Conservation (phyloP, 2,329 filamentous ascomycete species). For the Amauroascus niger region DNA sequence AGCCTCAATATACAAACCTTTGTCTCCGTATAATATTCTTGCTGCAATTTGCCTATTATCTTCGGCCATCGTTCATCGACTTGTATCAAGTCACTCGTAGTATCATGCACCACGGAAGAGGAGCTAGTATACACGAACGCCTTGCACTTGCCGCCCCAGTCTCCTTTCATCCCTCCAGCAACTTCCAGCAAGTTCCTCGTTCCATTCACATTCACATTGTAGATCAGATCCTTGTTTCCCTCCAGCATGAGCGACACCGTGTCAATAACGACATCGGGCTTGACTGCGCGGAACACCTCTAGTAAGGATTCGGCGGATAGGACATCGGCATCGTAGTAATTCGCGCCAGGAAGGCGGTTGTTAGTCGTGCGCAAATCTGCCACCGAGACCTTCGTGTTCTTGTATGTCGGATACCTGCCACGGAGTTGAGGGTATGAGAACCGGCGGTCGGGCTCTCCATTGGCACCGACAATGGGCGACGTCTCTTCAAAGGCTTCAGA, state of each 20-base stretch:
- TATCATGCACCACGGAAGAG: constrained; percentile 78
- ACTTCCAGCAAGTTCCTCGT: constrained; percentile 61
- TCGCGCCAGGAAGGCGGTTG: constrained; percentile 54
- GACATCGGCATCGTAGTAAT: constrained; percentile 70
- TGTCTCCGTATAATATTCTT: constrained; percentile 80
- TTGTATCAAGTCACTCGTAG: constrained; percentile 66
- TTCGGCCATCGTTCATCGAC: constrained; percentile 75
- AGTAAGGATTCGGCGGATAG: constrained; percentile 55
- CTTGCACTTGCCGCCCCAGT: constrained; percentile 54
- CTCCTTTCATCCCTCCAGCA: constrained; percentile 55
- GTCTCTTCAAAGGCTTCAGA: constrained; percentile 27
- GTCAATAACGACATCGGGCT: constrained; percentile 80
- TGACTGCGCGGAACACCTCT: constrained; percentile 54
- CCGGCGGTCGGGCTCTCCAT: constrained; percentile 27
- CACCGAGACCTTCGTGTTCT: constrained; percentile 51
- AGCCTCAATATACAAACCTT: constrained; percentile 49
- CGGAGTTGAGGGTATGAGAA: constrained; percentile 30
- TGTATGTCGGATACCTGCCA: constrained; percentile 35
- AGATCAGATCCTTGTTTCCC: constrained; percentile 52
- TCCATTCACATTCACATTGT: constrained; percentile 79
- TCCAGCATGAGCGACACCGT: constrained; percentile 63
- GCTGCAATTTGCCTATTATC: constrained; percentile 59
- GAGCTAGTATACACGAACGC: constrained; percentile 86
- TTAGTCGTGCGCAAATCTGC: constrained; percentile 61
- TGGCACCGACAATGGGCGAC: constrained; percentile 11